These are phyloP conservation scores for Parsonsia alboflavescens DNA, from an alignment of 257 asterid species.

Conservation along the genomic window DNA sequence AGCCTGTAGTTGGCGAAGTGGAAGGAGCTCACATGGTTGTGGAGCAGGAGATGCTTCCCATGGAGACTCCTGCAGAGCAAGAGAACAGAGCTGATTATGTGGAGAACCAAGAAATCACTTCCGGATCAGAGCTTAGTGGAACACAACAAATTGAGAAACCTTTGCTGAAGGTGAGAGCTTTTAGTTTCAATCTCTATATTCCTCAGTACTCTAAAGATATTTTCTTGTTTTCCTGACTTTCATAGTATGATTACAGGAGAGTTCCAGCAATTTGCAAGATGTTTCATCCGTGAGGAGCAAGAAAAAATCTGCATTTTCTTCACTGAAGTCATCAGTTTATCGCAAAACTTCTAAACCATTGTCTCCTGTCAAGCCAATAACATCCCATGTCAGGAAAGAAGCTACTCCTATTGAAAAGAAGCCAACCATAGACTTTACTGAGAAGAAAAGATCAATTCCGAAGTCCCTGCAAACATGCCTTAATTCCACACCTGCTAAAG, in stretches of 20 bases:
- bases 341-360: slow-evolving; percentile 35
- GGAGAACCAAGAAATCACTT: slow-evolving; percentile 29
- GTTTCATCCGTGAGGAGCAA: slow-evolving; percentile 47
- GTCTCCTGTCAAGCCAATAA: slow-evolving; percentile 38
- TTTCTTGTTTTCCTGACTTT: neutral
- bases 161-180: slow-evolving; percentile 48
- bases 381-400: slow-evolving; percentile 50
- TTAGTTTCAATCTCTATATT: neutral
- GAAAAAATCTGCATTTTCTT: slow-evolving; percentile 45
- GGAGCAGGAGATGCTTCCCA: slow-evolving; percentile 19
- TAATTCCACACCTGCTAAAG: slow-evolving; percentile 43
- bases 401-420: slow-evolving; percentile 30
- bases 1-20: slow-evolving; percentile 17
- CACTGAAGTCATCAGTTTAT: slow-evolving; percentile 46
- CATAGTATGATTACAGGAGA: slow-evolving; percentile 24
- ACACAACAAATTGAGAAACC: slow-evolving; percentile 65
- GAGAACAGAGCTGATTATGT: slow-evolving; percentile 19
- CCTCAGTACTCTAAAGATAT: neutral
- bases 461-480: slow-evolving; percentile 46
- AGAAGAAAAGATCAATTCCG: slow-evolving; percentile 38
- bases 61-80: slow-evolving; percentile 22
- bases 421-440: slow-evolving; percentile 23
- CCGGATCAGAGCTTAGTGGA: slow-evolving; percentile 55
- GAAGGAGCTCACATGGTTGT: slow-evolving; percentile 13
- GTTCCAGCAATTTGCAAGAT: slow-evolving; percentile 32